These are phyloP conservation scores for Aspergillus neoniger DNA, from an alignment of 2,329 filamentous ascomycete species.

Conservation along the genomic window DNA sequence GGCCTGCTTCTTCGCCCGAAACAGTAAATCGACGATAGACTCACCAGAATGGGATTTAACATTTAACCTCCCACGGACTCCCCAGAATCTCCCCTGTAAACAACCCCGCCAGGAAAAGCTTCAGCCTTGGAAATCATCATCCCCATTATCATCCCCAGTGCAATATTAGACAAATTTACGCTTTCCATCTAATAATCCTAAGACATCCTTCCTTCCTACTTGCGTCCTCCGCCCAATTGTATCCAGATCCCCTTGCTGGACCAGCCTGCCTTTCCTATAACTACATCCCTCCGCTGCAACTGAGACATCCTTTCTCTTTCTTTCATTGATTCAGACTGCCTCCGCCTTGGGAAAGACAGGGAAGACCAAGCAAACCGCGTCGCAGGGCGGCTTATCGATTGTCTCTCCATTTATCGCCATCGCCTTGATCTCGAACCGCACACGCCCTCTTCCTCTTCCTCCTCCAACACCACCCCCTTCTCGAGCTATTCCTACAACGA, in stretches of 20 bases:
- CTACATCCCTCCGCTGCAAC: conserved; percentile 23
- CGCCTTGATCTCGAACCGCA: conserved; percentile 9
- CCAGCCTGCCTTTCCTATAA: conserved; percentile 21
- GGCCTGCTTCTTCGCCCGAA: conserved; percentile 15
- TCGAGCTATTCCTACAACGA: not conserved
- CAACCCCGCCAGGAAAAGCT: conserved; percentile 4
- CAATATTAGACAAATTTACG: conserved; percentile 11
- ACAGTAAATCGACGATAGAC: conserved; percentile 14
- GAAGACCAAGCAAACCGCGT: conserved; percentile 15
- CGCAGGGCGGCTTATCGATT: conserved; percentile 20
- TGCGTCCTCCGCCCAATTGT: conserved; percentile 19
- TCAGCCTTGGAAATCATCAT: conserved; percentile 5
- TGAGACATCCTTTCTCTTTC: conserved; percentile 20
- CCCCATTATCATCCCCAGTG: not conserved
- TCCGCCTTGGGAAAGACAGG: conserved; percentile 1
- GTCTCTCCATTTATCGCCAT: conserved; percentile 6
- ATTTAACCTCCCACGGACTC: conserved; percentile 8
- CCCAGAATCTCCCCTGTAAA: not conserved
- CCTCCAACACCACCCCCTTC: not conserved
- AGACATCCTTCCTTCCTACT: conserved; percentile 21
- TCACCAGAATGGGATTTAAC: conserved; percentile 1
- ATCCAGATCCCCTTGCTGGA: conserved; percentile 25
- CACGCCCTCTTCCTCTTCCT: not conserved
- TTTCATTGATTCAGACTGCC: not conserved
- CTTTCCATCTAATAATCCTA: conserved; percentile 16